Base-by-base conservation (phyloP, 1,139 yeast genomes). In the Komagataea norvegica region DNA sequence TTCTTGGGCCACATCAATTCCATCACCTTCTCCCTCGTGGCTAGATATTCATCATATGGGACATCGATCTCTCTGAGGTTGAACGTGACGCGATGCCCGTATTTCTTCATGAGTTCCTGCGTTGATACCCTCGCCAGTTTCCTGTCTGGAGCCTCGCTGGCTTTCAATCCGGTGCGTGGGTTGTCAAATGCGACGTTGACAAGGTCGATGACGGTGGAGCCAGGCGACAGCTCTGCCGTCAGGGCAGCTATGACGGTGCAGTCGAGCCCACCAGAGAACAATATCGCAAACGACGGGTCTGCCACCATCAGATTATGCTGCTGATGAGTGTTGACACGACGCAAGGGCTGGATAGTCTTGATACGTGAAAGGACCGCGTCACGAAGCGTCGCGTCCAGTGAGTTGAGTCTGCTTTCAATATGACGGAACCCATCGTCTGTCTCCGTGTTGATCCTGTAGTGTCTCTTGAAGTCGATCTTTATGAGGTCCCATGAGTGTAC, bases 241-340 rank as follows among this genome's bases (percentile, higher is more conserved):
- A 64, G 25, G 14, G 69, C 65, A 16, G 94, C 88, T 11, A 91
- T 53, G 1, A 91, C 62, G 0, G 96, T 82, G 56, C 98, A 91
- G 53, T 91, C 98, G 8, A 91, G 65, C 0, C 98, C 99, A 1
- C 99, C 98, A 29, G 96, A 87, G 55, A 87, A 91, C 25, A 91
- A 61, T 1, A 91, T 67, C 0, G 86, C 87, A 19, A 84, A 56
- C 1, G 54, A 46, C 1, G 53, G 43, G 8, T 58, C 45, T n/a
- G n/a, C n/a, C n/a, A n/a, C n/a, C n/a, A n/a, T n/a, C n/a, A n/a
- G n/a, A n/a, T n/a, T n/a, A n/a, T n/a, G n/a, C n/a, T n/a, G n/a
- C n/a, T n/a, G n/a, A 15, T 30, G 19, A 15, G 8, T 18, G 9
- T 18, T 14, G 18, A 25, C 9, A 13, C 19, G 25, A 43, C 67